These are phyloP conservation scores for Hymenoscyphus repandus DNA, from an alignment of 2,329 filamentous ascomycete species.

Conservation along the genomic window DNA sequence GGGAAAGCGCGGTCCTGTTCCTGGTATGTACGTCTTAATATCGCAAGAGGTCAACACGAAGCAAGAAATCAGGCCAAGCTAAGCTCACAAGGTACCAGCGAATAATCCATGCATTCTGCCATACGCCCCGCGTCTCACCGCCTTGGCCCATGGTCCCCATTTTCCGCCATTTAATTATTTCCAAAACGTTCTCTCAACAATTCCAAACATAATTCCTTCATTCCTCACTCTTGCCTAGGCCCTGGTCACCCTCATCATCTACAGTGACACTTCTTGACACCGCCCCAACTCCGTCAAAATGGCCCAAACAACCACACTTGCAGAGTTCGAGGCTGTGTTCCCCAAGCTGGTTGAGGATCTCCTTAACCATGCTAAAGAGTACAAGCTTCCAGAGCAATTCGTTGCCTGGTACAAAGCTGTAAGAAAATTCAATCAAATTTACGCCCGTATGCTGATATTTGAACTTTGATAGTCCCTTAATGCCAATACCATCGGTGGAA, in stretches of 20 bases:
- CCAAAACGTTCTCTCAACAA: not conserved
- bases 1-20: no score
- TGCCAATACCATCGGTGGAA: conserved; percentile 85
- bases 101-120: conserved; percentile 3
- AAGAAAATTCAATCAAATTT: conserved; percentile 5
- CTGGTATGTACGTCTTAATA: no score
- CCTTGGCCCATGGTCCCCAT: not conserved
- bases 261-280: not conserved
- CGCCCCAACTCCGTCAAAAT: conserved; percentile 36
- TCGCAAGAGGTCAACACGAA: no score
- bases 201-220: not conserved
- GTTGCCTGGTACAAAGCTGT: conserved; percentile 72
- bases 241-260: not conserved
- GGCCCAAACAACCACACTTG: conserved; percentile 69
- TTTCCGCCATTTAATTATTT: not conserved
- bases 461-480: conserved; percentile 60
- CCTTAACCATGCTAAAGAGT: conserved; percentile 69
- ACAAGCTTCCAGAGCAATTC: conserved; percentile 77
- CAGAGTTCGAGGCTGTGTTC: conserved; percentile 88
- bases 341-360: conserved; percentile 80
- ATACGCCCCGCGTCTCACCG: conserved; percentile 6
- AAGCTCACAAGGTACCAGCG: no score
- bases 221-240: not conserved
- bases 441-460: not conserved
- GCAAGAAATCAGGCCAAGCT: no score